These are phyloP conservation scores for Aspergillus conjunctus DNA, from an alignment of 495 filamentous ascomycete species.

Conservation along the genomic window DNA sequence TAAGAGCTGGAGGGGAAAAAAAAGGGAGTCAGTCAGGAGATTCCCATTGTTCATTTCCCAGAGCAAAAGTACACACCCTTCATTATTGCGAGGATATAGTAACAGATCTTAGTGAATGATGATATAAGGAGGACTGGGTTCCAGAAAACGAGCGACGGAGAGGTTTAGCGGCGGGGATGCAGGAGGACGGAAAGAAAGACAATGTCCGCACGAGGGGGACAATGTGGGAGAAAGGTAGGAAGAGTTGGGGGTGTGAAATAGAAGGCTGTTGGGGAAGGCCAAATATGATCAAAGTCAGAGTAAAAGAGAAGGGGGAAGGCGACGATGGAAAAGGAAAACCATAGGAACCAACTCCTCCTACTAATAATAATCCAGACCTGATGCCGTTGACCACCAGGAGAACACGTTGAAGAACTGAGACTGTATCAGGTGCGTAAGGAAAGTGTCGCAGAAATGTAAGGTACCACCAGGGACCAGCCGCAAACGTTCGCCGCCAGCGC, in stretches of 20 bases:
- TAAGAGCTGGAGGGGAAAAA: slow-evolving; percentile 70
- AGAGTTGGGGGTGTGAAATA: slow-evolving; percentile 18
- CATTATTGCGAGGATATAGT: slow-evolving; percentile 22
- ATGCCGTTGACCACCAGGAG: slow-evolving; percentile 12
- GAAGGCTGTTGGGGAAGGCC: slow-evolving; percentile 14
- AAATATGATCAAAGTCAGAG: slow-evolving; percentile 2
- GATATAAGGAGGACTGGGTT: slow-evolving; percentile 2
- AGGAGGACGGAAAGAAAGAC: slow-evolving; percentile 18
- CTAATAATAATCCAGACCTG: slow-evolving; percentile 4
- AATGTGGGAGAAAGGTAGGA: slow-evolving; percentile 10
- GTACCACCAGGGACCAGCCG: slow-evolving; percentile 17
- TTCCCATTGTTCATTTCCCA: neutral
- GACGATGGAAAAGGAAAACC: slow-evolving; percentile 14
- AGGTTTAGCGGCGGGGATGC: slow-evolving; percentile 34
- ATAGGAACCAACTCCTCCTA: too few relatives aligned
- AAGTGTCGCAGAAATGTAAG: slow-evolving; percentile 11
- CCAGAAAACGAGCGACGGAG: slow-evolving; percentile 13
- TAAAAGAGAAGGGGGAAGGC: slow-evolving; percentile 20
- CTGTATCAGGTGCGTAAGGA: slow-evolving; percentile 5
- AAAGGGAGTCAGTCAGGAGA: slow-evolving; percentile 19
- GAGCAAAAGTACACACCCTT: slow-evolving; percentile 22
- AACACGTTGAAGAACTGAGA: slow-evolving; percentile 18
- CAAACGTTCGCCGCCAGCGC: slow-evolving; percentile 16
- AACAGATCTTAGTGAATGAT: slow-evolving; percentile 6
- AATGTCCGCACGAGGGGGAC: slow-evolving; percentile 12